Conservation (phyloP, 2,329 filamentous ascomycete genomes). For the Fusarium sp. region DNA sequence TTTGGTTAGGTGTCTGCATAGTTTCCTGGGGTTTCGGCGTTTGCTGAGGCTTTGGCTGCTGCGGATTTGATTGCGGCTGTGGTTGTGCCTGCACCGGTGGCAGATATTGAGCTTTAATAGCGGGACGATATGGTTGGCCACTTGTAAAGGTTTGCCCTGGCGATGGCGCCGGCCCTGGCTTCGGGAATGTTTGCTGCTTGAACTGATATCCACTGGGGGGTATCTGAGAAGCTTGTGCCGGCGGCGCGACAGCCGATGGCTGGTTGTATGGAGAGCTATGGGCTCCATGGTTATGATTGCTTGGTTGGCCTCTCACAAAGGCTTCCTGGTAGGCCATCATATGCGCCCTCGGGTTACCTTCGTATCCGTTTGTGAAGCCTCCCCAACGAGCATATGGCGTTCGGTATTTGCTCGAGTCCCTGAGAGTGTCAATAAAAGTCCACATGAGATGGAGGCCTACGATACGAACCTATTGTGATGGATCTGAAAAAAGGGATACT, state of each 20-base stretch:
- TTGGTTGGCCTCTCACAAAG: constrained; percentile 44
- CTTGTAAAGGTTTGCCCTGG: background rate
- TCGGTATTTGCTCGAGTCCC: constrained; percentile 67
- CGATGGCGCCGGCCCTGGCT: background rate
- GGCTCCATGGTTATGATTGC: background rate
- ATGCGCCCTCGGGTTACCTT: constrained; percentile 63
- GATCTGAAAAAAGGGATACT: constrained; percentile 69
- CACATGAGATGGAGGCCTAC: background rate
- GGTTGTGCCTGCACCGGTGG: constrained; percentile 6
- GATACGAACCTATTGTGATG: constrained; percentile 66
- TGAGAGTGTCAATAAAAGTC: constrained; percentile 46
- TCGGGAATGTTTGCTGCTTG: constrained; percentile 16
- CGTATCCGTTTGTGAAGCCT: constrained; percentile 72
- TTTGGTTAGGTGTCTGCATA: constrained; percentile 21
- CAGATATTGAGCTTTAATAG: constrained; percentile 41
- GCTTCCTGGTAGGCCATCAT: constrained; percentile 53
- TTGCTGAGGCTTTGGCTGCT: background rate
- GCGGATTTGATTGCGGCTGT: background rate
- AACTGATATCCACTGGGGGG: constrained; percentile 10
- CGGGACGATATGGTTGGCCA: constrained; percentile 27
- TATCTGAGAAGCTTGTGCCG: constrained; percentile 2
- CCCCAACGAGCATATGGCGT: constrained; percentile 69
- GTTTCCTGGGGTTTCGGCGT: background rate
- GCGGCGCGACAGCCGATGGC: background rate
- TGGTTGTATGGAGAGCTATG: constrained; percentile 11